Evolutionary conservation across 768 basidiomycete species (phyloP).

Genomic region (Cyathus striatus): DNA sequence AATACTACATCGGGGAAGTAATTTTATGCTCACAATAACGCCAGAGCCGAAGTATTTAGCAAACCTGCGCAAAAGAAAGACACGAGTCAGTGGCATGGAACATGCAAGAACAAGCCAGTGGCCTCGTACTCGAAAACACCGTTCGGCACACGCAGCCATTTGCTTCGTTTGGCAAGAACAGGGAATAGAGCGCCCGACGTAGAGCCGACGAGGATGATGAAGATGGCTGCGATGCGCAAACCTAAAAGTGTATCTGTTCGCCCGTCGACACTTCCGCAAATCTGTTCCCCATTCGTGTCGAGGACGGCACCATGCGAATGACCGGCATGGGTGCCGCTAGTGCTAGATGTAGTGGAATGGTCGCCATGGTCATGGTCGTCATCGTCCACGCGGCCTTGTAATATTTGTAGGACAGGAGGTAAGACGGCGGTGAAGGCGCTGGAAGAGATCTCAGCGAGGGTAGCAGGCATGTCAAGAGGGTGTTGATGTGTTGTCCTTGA

Average conservation of each 20-base stretch:
- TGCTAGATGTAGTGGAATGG: no score
- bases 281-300: no score
- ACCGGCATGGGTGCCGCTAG: no score
- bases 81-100: background rate
- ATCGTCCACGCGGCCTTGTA: no score
- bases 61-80: conserved; percentile 41
- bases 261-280: no score
- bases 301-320: no score
- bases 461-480: no score
- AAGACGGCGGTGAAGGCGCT: no score
- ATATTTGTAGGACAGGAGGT: no score
- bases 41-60: conserved; percentile 91
- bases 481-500: no score
- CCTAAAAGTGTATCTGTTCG: conserved; percentile 31
- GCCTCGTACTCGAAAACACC: conserved; percentile 60
- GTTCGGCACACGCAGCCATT: conserved; percentile 52
- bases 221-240: conserved; percentile 68
- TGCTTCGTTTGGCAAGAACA: conserved; percentile 49
- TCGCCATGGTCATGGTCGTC: no score
- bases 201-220: conserved; percentile 65
- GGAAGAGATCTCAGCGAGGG: no score
- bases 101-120: conserved; percentile 4
- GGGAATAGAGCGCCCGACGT: conserved; percentile 66
- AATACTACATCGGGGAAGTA: conserved; percentile 4
- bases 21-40: conserved; percentile 56